Evolutionary conservation across 495 filamentous ascomycete species (phyloP).

Genomic region (Entonaema liquescens): DNA sequence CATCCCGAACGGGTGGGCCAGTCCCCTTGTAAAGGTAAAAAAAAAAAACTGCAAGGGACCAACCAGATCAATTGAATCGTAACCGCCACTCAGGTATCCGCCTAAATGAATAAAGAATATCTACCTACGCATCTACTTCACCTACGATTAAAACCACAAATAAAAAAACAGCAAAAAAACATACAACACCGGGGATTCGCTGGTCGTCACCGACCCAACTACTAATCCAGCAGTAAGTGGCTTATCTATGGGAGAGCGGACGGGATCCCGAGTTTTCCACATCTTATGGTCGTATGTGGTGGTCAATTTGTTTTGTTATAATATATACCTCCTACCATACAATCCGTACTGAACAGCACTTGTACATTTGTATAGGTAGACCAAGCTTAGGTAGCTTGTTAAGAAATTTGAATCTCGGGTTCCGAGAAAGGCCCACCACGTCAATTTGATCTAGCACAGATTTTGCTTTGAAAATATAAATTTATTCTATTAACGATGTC

Average conservation of each 20-base stretch:
- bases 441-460: neutral
- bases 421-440: neutral
- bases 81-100: neutral
- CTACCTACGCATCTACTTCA: neutral
- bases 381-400: too few relatives aligned
- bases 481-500: too few relatives aligned
- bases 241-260: conserved; percentile 59
- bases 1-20: conserved; percentile 4
- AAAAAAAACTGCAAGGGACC: conserved; percentile 24
- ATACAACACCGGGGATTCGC: conserved; percentile 57
- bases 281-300: conserved; percentile 56
- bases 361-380: too few relatives aligned
- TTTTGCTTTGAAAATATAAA: too few relatives aligned
- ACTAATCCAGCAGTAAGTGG: conserved; percentile 51
- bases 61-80: conserved; percentile 4
- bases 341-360: too few relatives aligned
- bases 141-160: too few relatives aligned
- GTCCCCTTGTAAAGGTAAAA: conserved; percentile 2
- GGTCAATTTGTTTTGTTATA: neutral
- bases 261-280: conserved; percentile 57
- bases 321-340: neutral
- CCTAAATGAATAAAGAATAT: too few relatives aligned
- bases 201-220: conserved; percentile 60
- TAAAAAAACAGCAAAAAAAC: conserved; percentile 36
- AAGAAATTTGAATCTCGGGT: neutral